A percentile compares a stretch with the other conserved stretches of the same genome.
Evolutionary conservation across 805 yeast genomes (phyloP).

Genomic region (Candida corydali): DNA sequence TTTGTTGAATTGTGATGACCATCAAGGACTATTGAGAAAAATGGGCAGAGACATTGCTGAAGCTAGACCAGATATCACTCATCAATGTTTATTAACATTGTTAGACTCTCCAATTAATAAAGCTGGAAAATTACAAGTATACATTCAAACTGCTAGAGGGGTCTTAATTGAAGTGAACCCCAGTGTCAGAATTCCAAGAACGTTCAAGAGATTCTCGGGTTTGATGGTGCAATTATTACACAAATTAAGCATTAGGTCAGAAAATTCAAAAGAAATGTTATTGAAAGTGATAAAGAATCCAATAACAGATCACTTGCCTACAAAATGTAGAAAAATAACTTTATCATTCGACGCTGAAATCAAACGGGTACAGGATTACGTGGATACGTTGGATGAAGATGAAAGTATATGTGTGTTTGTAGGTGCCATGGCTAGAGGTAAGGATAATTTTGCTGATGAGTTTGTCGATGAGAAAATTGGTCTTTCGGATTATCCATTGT

Average conservation of each 20-base stretch:
- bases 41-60: constrained; percentile 98
- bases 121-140: constrained; percentile 95
- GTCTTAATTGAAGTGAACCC: constrained; percentile 96
- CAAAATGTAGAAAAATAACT: constrained; percentile 91
- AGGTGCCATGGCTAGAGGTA: constrained; percentile 99
- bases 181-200: constrained; percentile 93
- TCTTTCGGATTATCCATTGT: constrained; percentile 88
- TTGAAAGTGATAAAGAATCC: constrained; percentile 95
- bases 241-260: constrained; percentile 87
- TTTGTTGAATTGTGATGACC: constrained; percentile 94
- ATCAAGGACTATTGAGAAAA: constrained; percentile 89
- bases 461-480: constrained; percentile 95
- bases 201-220: constrained; percentile 96
- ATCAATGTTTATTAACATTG: constrained; percentile 90
- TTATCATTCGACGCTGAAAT: constrained; percentile 90
- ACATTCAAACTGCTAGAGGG: constrained; percentile 92
- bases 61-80: constrained; percentile 99
- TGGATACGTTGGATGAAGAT: constrained; percentile 70
- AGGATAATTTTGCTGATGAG: constrained; percentile 96
- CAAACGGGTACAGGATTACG: constrained; percentile 83
- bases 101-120: constrained; percentile 97
- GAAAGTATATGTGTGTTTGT: constrained; percentile 97
- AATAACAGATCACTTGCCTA: constrained; percentile 92
- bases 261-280: constrained; percentile 90
- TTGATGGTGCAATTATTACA: constrained; percentile 96